Conservation (phyloP, 805 yeast species). For the Ogataea trehalophila region DNA sequence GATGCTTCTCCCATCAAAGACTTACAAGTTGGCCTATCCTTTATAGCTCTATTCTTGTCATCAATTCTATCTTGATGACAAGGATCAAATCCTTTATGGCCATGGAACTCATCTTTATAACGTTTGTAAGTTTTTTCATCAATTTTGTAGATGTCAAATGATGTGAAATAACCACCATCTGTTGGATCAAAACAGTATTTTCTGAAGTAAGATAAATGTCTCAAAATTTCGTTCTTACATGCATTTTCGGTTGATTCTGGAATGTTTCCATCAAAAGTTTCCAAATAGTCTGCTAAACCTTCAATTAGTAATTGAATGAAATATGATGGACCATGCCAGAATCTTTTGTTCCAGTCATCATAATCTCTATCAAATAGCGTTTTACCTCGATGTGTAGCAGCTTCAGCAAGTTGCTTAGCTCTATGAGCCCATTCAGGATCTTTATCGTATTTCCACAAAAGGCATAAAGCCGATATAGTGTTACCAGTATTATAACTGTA, state of each 20-base stretch:
- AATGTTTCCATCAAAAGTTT: constrained; percentile 40
- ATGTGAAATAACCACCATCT: constrained; percentile 56
- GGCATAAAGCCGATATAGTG: constrained; percentile 50
- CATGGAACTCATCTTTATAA: constrained; percentile 52
- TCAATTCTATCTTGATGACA: constrained; percentile 47
- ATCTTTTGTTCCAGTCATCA: constrained; percentile 43
- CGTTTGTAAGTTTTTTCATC: constrained; percentile 44
- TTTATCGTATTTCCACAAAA: constrained; percentile 45
- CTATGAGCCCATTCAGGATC: constrained; percentile 46
- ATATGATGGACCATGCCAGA: constrained; percentile 64
- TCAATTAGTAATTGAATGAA: constrained; percentile 61
- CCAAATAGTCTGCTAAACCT: constrained; percentile 61
- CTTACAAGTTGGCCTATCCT: constrained; percentile 30
- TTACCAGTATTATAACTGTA: constrained; percentile 70
- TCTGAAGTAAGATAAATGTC: constrained; percentile 54
- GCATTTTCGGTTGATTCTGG: constrained; percentile 31
- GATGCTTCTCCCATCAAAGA: constrained; percentile 58
- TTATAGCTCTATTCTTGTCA: constrained; percentile 28
- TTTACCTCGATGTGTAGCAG: constrained; percentile 51
- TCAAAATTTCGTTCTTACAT: constrained; percentile 38
- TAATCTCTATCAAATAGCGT: constrained; percentile 63
- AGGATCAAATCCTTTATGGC: constrained; percentile 45
- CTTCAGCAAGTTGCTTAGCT: constrained; percentile 48
- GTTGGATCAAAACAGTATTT: constrained; percentile 51
- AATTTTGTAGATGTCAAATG: constrained; percentile 53